Base-by-base conservation (phyloP, 371 early-diverging fungal species). In the Sporodiniella umbellata region DNA sequence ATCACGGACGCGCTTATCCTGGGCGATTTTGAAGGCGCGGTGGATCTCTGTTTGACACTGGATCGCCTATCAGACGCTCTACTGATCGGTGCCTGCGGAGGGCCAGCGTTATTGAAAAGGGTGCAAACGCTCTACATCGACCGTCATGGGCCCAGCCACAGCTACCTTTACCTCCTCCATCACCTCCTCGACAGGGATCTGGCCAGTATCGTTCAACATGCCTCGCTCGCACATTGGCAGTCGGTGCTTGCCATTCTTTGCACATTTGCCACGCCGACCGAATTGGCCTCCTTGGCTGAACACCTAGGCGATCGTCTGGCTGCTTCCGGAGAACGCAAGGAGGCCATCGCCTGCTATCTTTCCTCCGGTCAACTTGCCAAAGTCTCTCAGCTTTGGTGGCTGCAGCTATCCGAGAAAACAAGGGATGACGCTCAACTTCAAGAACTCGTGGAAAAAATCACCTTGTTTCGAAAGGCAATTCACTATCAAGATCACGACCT, bases 21-120 rank as follows among this genome's bases (percentile, higher is more conserved):
- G n/a, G 95, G 96, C 45, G 92, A 95, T 65, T 94, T 92, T 62
- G 88, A 88, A 53, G 72, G 87, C 0, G 96, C 95, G 5, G 94
- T 95, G 4, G 68, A 85, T 24, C 66, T 90, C 21, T 95, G 94
- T 50, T 68, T 98, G 30, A 78, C 81, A 24, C 72, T 85, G 3
- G 79, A 90, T 43, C 82, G 90, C 18, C 81, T 86, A 45, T 82
- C 95, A 0, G 98, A 98, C 60, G 98, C 96, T 0, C 66, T 98
- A 33, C 66, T 93, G 48, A 70, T 96, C 45, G 94, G 93, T 8
- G 78, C 87, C 24, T 87, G 87, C 59, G 93, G 94, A 15, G 89
- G 91, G 5, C 61, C 79, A 2, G 96, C 95, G n/a, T 70, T 95
- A 19, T 69, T 93, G 24, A 60, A 63, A 14, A 81, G 85, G 11